These are phyloP conservation scores for Tremella fuciformis DNA, from an alignment of 768 basidiomycete genomes.

Conservation along the genomic window DNA sequence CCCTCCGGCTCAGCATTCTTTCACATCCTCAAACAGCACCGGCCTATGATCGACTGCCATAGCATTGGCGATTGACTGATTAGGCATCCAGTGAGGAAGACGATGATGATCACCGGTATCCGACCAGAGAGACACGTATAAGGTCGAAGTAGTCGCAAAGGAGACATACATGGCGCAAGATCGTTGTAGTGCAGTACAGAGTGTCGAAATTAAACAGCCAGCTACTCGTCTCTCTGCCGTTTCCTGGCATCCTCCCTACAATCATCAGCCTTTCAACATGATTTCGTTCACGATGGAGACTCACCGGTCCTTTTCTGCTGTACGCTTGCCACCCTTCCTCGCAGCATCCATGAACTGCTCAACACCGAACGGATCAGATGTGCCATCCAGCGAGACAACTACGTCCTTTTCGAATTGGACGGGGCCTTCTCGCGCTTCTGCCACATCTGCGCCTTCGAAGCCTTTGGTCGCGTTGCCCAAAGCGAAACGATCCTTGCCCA, in stretches of 20 bases:
- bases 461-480: conserved; percentile 76
- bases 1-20: too few species aligned
- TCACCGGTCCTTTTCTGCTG: conserved; percentile 24
- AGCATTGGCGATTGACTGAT: too few species aligned
- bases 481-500: conserved; percentile 90
- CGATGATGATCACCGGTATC: too few species aligned
- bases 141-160: too few species aligned
- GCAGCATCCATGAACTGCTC: conserved; percentile 97
- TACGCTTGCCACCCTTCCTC: conserved; percentile 84
- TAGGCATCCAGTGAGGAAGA: too few species aligned
- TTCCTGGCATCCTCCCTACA: conserved; percentile 9
- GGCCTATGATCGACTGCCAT: too few species aligned
- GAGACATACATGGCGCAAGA: too few species aligned
- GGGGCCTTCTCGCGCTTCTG: conserved; percentile 83
- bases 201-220: neutral
- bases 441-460: conserved; percentile 84
- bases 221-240: conserved; percentile 10
- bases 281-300: neutral
- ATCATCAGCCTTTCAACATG: conserved; percentile 4
- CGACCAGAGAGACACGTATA: too few species aligned
- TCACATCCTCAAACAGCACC: too few species aligned
- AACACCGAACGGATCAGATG: conserved; percentile 89
- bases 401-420: conserved; percentile 97
- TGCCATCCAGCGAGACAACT: conserved; percentile 43
- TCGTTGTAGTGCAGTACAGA: too few species aligned